Evolutionary conservation across 139 green algal species (phyloP).

Genomic region (Chlamydomonas eustigma): DNA sequence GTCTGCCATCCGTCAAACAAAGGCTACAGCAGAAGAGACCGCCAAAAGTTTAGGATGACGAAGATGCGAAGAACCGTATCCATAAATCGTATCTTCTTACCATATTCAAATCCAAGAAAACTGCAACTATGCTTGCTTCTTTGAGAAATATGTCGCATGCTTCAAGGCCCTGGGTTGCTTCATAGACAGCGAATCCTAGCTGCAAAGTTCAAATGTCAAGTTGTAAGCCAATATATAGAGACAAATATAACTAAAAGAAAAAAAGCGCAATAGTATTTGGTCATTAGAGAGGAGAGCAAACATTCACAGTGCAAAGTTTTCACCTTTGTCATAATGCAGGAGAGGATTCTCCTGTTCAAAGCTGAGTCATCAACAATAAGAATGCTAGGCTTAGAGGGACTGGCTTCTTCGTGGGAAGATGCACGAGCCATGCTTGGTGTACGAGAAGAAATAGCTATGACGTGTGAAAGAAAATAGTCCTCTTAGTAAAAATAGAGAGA

Average conservation of each 20-base stretch:
- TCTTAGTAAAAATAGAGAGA: no score
- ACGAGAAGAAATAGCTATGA: no score
- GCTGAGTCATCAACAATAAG: background rate
- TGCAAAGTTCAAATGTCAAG: background rate
- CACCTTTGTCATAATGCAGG: background rate
- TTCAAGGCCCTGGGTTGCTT: background rate
- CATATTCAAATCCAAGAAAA: slow-evolving; percentile 2
- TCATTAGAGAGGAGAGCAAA: background rate
- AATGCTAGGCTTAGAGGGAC: no score
- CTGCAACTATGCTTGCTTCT: background rate
- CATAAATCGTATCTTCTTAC: background rate
- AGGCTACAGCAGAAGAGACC: background rate
- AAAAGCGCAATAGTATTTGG: background rate
- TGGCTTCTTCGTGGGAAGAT: no score
- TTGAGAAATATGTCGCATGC: background rate
- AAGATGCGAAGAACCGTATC: background rate
- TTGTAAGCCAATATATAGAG: background rate
- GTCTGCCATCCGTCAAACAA: background rate
- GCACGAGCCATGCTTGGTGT: no score
- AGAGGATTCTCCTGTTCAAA: background rate
- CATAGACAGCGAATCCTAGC: background rate
- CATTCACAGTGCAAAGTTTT: background rate
- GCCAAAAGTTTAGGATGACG: background rate
- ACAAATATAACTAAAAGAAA: background rate
- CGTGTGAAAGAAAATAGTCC: no score